These are phyloP conservation scores for Forsythia viridissima DNA, from an alignment of 257 asterid species.

Conservation along the genomic window DNA sequence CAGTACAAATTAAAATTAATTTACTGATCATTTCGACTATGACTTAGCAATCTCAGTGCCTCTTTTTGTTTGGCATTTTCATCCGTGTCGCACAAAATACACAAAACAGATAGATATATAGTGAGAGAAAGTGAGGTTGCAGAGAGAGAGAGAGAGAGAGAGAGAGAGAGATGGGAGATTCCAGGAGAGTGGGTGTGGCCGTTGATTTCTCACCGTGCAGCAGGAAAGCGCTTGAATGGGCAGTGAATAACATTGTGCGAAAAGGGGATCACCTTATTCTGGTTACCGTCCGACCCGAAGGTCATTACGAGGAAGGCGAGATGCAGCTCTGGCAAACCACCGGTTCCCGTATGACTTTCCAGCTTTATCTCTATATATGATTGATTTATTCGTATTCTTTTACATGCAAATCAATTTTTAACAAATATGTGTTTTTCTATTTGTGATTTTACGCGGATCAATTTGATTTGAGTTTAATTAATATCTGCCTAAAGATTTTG, in stretches of 20 bases:
- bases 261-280: slow-evolving; percentile 80
- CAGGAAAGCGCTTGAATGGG: slow-evolving; percentile 75
- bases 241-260: slow-evolving; percentile 58
- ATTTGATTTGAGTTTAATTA: not conserved
- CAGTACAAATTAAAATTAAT: not conserved
- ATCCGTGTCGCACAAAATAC: not conserved
- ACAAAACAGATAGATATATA: not conserved
- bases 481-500: not conserved
- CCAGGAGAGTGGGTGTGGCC: slow-evolving; percentile 75
- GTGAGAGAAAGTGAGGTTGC: not conserved
- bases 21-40: not conserved
- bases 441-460: not conserved
- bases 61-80: not conserved
- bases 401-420: not conserved
- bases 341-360: slow-evolving; percentile 75
- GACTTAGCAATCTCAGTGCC: not conserved
- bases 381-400: not conserved
- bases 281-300: slow-evolving; percentile 60
- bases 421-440: not conserved
- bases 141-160: slow-evolving; percentile 30
- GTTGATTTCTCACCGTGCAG: slow-evolving; percentile 88
- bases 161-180: slow-evolving; percentile 46
- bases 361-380: not conserved
- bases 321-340: slow-evolving; percentile 92
- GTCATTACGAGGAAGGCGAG: slow-evolving; percentile 78